These are phyloP conservation scores for Petunia axillaris DNA, from an alignment of 257 asterid genomes.

Conservation along the genomic window DNA sequence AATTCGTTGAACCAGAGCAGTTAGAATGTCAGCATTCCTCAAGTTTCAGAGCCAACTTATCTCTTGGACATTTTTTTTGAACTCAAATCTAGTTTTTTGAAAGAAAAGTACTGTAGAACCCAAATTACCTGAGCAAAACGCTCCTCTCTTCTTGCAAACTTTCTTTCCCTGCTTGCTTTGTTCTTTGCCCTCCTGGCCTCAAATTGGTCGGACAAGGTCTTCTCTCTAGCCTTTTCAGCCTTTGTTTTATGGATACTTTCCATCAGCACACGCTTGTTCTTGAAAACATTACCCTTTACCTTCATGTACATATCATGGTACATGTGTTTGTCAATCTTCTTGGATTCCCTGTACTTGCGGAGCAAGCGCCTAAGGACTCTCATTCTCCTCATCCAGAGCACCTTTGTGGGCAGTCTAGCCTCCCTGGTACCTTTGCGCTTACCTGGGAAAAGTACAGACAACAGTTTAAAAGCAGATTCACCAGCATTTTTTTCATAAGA, in stretches of 20 bases:
- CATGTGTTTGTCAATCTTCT: conserved; percentile 26
- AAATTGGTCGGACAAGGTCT: conserved; percentile 19
- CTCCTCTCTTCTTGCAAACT: conserved; percentile 20
- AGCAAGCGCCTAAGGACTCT: conserved; percentile 26
- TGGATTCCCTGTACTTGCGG: conserved; percentile 25
- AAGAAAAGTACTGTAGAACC: no score
- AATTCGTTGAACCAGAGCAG: background rate
- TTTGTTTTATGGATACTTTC: conserved; percentile 22
- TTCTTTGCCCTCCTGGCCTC: conserved; percentile 28
- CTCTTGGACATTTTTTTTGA: background rate
- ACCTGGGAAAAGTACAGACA: conserved; percentile 11
- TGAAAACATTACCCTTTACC: conserved; percentile 25
- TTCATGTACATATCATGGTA: conserved; percentile 25
- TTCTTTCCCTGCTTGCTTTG: conserved; percentile 26
- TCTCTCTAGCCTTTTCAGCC: conserved; percentile 26
- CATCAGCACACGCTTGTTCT: conserved; percentile 29
- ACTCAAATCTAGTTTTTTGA: background rate
- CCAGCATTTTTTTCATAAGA: background rate
- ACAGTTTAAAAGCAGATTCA: background rate
- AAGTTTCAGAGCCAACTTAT: background rate
- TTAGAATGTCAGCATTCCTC: background rate
- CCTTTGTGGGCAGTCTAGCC: conserved; percentile 24
- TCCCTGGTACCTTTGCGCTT: conserved; percentile 28
- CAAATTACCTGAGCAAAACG: conserved; percentile 25
- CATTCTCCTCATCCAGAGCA: conserved; percentile 28